phyloP scores from a whole-genome alignment of 768 basidiomycete species.

The Pulveroboletus sp. region DNA sequence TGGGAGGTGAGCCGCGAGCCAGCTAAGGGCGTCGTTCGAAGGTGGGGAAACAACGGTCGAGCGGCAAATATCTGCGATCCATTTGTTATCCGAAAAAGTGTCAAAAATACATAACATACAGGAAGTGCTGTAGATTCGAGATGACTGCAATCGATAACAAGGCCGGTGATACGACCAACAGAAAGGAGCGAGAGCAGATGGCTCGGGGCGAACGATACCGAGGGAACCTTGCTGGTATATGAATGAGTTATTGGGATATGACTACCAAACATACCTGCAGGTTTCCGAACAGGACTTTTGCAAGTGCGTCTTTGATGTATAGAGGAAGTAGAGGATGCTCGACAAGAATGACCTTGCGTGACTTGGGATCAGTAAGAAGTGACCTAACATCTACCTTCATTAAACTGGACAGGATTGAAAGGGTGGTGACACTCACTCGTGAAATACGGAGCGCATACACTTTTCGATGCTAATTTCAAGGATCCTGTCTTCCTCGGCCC shows the following conservation, averaged over 20 bases:
- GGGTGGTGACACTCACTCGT: constrained; percentile 55
- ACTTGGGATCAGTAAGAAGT: constrained; percentile 90
- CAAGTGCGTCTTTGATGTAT: constrained; percentile 85
- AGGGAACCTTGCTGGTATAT: constrained; percentile 66
- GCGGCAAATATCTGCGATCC: constrained; percentile 77
- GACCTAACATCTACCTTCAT: constrained; percentile 51
- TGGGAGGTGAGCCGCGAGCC: constrained; percentile 80
- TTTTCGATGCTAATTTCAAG: constrained; percentile 68
- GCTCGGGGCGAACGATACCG: constrained; percentile 89
- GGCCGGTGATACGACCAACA: constrained; percentile 85
- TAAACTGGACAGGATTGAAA: constrained; percentile 8
- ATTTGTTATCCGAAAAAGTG: not conserved
- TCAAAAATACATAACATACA: constrained; percentile 43
- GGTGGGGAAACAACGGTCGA: constrained; percentile 78
- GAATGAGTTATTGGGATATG: not conserved
- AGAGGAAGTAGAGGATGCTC: constrained; percentile 88
- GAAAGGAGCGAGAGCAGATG: constrained; percentile 84
- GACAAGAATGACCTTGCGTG: constrained; percentile 89
- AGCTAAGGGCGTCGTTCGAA: constrained; percentile 84
- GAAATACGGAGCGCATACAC: constrained; percentile 75
- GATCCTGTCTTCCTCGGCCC: constrained; percentile 71
- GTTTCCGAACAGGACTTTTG: constrained; percentile 85
- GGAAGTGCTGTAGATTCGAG: constrained; percentile 88
- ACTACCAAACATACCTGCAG: constrained; percentile 54
- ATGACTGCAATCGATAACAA: constrained; percentile 92